phyloP scores from a whole-genome alignment of 2,329 filamentous ascomycete species.

The Aspergillus fumigatus region DNA sequence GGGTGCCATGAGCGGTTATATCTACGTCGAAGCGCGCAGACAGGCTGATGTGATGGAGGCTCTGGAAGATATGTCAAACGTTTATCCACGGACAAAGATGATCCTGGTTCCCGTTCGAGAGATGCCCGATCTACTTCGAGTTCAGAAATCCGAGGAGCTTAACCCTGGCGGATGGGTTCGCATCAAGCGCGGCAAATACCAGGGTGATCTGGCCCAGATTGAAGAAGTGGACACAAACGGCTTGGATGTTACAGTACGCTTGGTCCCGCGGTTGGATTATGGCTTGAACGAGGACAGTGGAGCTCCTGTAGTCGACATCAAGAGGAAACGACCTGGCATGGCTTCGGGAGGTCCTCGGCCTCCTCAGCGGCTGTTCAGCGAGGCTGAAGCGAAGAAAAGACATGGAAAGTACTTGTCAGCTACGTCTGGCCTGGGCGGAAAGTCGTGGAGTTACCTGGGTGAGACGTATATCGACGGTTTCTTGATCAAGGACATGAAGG shows the following conservation, averaged over 20 bases:
- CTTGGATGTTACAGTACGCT: slow-evolving; percentile 76
- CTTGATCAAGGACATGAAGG: slow-evolving; percentile 87
- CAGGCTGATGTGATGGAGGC: slow-evolving; percentile 81
- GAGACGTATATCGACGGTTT: slow-evolving; percentile 93
- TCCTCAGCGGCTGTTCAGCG: slow-evolving; percentile 86
- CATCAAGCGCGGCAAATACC: slow-evolving; percentile 75
- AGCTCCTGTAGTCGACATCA: slow-evolving; percentile 54
- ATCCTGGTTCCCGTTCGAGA: slow-evolving; percentile 91
- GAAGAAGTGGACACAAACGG: slow-evolving; percentile 91
- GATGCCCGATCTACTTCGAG: slow-evolving; percentile 91
- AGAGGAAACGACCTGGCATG: slow-evolving; percentile 68
- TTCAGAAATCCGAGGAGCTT: slow-evolving; percentile 78
- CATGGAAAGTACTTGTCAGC: slow-evolving; percentile 61
- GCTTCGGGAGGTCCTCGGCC: slow-evolving; percentile 62
- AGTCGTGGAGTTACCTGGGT: slow-evolving; percentile 77
- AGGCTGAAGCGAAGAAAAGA: slow-evolving; percentile 84
- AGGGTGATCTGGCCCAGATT: slow-evolving; percentile 85
- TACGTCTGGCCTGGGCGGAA: slow-evolving; percentile 52
- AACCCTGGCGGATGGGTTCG: slow-evolving; percentile 90
- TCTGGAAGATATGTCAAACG: slow-evolving; percentile 78
- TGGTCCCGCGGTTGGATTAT: slow-evolving; percentile 90
- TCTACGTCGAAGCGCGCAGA: slow-evolving; percentile 88
- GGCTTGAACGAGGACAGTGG: slow-evolving; percentile 75
- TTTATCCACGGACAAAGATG: slow-evolving; percentile 83
- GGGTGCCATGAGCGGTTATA: slow-evolving; percentile 82